Evolutionary conservation across 768 basidiomycete genomes (phyloP), one percentile per base, ranked within the genome.

Genomic region (Leccinum imitatum): DNA sequence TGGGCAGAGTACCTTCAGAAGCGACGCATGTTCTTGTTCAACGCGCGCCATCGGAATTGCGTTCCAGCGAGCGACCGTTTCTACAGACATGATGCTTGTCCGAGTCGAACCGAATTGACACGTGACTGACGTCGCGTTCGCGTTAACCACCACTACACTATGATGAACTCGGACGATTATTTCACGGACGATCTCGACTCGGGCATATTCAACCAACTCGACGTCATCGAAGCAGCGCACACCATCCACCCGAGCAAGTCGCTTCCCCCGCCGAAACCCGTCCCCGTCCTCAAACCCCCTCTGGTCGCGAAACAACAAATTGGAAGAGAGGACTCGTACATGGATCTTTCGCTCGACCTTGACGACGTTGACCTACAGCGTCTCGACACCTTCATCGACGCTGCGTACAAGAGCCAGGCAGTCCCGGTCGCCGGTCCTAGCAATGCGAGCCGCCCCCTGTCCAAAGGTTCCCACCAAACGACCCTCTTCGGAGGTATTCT

Each of bases 111-210:
- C n/a, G 51, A 35, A 3, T 13, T 13, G 3, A 44, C 62, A 67
- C 69, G 66, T 70, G 69, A 70, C 53, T 14, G 41, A n/a, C 41
- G 41, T 44, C n/a, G 19, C 19, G 44, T 47, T 11, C 53, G 30
- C 30, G 30, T 30, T 30, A 30, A 30, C 30, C 9, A 30, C 27
- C 57, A 14, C 8, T 1, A 23, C 21, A 25, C 9, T 30, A 63
- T 65, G 61, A 90, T 92, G 89, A 89, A 85, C 77, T 90, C 88
- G 37, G 90, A 90, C 76, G 86, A 80, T 46, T 90, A 86, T 68
- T 92, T 89, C 69, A 82, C 84, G 62, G 85, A 85, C 61, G 87
- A 87, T 4, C 65, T 88, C 41, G 82, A 91, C 72, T 81, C 81
- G 48, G 82, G 80, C 37, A 80, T 83, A 3, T 67, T 91, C 7